Evolutionary conservation across 164 flowering plant genomes (phyloP).

Genomic region (Cinnamomum micranthum): DNA sequence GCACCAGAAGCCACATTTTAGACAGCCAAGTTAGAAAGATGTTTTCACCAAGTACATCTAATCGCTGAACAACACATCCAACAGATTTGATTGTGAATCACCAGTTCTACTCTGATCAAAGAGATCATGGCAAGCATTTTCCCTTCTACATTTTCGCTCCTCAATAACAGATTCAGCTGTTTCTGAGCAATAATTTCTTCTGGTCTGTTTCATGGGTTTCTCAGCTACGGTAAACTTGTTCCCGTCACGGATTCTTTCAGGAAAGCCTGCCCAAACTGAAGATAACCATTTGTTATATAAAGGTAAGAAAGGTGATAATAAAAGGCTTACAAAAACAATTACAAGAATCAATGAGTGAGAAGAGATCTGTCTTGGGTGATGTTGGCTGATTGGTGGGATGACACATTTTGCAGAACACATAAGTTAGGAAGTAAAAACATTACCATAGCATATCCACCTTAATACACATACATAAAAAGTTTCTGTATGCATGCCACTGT

Average conservation of each 20-base stretch:
- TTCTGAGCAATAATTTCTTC: constrained; percentile 55
- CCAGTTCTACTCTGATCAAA: constrained; percentile 45
- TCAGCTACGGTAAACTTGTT: constrained; percentile 86
- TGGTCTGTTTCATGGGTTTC: constrained; percentile 55
- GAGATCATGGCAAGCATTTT: constrained; percentile 54
- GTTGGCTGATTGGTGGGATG: too few species aligned
- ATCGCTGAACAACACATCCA: constrained; percentile 51
- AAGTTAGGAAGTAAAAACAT: too few species aligned
- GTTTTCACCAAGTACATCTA: constrained; percentile 9
- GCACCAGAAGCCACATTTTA: too few species aligned
- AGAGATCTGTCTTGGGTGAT: too few species aligned
- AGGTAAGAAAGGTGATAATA: too few species aligned
- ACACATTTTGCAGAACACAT: too few species aligned
- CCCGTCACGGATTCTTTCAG: constrained; percentile 82
- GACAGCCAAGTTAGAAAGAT: too few species aligned
- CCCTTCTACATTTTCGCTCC: constrained; percentile 59
- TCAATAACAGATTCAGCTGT: constrained; percentile 52
- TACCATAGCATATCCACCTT: too few species aligned
- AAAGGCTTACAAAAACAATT: too few species aligned
- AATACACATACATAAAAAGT: too few species aligned
- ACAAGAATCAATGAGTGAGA: too few species aligned
- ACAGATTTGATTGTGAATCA: constrained; percentile 50
- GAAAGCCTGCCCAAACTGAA: constrained; percentile 97
- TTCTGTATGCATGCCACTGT: too few species aligned
- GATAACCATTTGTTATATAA: neutral